Conservation (phyloP, 768 basidiomycete genomes). For the Lyophyllum shimeji region DNA sequence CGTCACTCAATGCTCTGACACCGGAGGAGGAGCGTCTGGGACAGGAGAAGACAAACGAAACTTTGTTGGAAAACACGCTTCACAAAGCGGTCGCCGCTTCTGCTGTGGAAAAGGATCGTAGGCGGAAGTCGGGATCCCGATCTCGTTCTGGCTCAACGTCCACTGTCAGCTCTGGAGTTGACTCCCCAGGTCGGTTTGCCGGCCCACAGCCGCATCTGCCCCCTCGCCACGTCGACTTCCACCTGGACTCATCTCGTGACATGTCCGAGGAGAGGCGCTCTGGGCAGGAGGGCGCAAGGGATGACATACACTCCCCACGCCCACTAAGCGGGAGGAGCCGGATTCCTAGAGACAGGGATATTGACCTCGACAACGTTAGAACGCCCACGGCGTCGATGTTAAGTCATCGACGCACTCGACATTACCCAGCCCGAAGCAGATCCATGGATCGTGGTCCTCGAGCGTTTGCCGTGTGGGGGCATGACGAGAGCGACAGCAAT, state of each 20-base stretch:
- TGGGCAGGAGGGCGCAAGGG: slow-evolving; percentile 35
- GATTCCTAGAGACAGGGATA: slow-evolving; percentile 60
- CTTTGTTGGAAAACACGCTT: slow-evolving; percentile 23
- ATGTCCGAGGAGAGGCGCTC: slow-evolving; percentile 17
- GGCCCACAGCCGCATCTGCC: slow-evolving; percentile 51
- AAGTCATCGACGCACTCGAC: slow-evolving; percentile 28
- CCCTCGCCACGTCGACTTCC: slow-evolving; percentile 49
- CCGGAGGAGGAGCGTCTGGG: slow-evolving; percentile 17
- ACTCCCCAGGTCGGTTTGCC: slow-evolving; percentile 62
- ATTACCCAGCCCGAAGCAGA: slow-evolving; percentile 31
- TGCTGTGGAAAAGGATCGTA: slow-evolving; percentile 29
- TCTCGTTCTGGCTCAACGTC: slow-evolving; percentile 42
- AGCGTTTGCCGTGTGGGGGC: slow-evolving; percentile 85
- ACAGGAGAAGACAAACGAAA: slow-evolving; percentile 29
- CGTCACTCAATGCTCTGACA: slow-evolving; percentile 10
- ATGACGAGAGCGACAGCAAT: slow-evolving; percentile 86
- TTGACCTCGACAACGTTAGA: slow-evolving; percentile 51
- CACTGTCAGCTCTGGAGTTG: slow-evolving; percentile 57
- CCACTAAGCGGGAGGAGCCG: slow-evolving; percentile 47
- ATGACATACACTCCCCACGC: slow-evolving; percentile 29
- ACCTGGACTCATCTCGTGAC: slow-evolving; percentile 23
- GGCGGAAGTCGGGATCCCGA: slow-evolving; percentile 40
- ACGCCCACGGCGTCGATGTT: slow-evolving; percentile 59
- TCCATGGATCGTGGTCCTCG: slow-evolving; percentile 44
- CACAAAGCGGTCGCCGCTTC: slow-evolving; percentile 29